A percentile compares a stretch with the other conserved stretches of the same genome.
These are phyloP conservation scores for Batkoa obscura DNA, from an alignment of 371 early-diverging fungal species.

Conservation along the genomic window DNA sequence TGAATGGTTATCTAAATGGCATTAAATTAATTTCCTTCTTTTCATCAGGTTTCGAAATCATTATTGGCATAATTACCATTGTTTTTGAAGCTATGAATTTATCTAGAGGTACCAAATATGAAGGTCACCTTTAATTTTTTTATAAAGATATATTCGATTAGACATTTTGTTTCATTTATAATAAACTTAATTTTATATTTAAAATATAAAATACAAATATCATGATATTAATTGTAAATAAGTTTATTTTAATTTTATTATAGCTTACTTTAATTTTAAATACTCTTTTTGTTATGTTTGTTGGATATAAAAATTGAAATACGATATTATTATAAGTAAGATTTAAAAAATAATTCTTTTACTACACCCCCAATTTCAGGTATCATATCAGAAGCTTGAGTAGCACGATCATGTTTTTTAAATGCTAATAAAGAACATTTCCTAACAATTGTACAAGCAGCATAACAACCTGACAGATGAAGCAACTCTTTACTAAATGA, in stretches of 20 bases:
- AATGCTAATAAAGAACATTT: constrained; percentile 51
- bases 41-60: constrained; percentile 42
- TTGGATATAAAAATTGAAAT: too few relatives aligned
- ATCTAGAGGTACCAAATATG: background rate
- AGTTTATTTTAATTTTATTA: too few relatives aligned
- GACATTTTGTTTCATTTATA: too few relatives aligned
- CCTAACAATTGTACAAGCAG: constrained; percentile 62
- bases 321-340: too few relatives aligned
- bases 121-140: constrained; percentile 1
- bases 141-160: too few relatives aligned
- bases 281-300: too few relatives aligned
- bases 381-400: constrained; percentile 54
- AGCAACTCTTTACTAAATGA: constrained; percentile 6
- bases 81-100: constrained; percentile 32
- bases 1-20: background rate
- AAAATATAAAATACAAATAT: too few relatives aligned
- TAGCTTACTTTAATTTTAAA: too few relatives aligned
- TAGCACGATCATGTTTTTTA: constrained; percentile 41
- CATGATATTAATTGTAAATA: too few relatives aligned
- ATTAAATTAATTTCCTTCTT: background rate
- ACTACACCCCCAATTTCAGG: constrained; percentile 34
- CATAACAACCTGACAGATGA: constrained; percentile 45
- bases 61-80: constrained; percentile 60
- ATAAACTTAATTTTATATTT: too few relatives aligned
- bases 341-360: too few relatives aligned